Evolutionary conservation across 164 flowering plant species (phyloP), one percentile per base, ranked within the genome.

Genomic region (Stephania yunnanensis): DNA sequence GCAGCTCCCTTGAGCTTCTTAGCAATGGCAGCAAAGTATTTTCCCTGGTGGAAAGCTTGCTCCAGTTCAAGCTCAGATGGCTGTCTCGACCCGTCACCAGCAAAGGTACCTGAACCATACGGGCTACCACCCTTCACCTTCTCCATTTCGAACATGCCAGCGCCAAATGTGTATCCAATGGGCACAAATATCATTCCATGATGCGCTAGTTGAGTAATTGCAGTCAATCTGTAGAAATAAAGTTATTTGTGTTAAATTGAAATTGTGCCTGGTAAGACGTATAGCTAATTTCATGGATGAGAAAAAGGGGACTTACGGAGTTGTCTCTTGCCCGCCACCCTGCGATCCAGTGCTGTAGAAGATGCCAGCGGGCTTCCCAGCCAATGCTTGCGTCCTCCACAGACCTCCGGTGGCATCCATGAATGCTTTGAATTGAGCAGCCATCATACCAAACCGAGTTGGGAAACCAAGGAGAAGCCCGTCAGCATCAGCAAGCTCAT

Each of bases 61-160:
- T 83, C 85, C 77, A 89, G 73, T 78, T 91, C 97, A 19, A 91
- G 93, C 75, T 86, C 84, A 46, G 97, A 73, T 71, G 98, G 97
- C 79, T 85, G 85, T 78, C 95, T 86, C 4, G 97, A 90, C 44
- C 98, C 98, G 77, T 91, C 98, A 4, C 97, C 98, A 30, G 96
- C 98, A 68, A 29, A 91, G 69, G 98, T 91, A 75, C 98, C 98
- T 2, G 96, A 88, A 50, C 98, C 96, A 70, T 93, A 93, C 1
- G 96, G 98, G 77, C 95, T 90, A 58, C 98, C 98, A 50, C 98
- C 98, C 83, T 91, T 93, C 77, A 93, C 88, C 55, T 88, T 67
- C 80, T 91, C 95, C 92, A 93, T 84, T 81, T 93, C 95, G 65
- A 90, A 93, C 98, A 93, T 93, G 75, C 96, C 98, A 63, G 96